These are phyloP conservation scores for Mycena epipterygia DNA, from an alignment of 768 basidiomycete species.

Conservation along the genomic window DNA sequence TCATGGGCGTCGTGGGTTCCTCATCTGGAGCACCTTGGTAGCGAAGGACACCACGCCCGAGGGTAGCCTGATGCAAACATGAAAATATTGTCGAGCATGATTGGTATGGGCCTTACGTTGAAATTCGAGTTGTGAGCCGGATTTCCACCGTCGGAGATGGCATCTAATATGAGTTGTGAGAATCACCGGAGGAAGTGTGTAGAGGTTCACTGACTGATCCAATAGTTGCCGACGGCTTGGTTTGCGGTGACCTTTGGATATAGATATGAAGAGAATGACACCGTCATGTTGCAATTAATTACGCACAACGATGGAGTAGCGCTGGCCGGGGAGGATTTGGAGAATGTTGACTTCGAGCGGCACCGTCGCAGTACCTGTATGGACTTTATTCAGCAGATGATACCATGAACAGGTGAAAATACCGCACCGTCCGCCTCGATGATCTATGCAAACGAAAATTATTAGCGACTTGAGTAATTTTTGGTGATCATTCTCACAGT, in stretches of 20 bases:
- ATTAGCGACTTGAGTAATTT: neutral
- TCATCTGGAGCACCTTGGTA: slow-evolving; percentile 50
- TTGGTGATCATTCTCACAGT: neutral
- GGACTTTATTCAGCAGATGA: neutral
- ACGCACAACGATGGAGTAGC: slow-evolving; percentile 58
- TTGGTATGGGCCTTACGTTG: slow-evolving; percentile 31
- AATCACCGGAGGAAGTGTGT: neutral
- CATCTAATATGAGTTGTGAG: neutral
- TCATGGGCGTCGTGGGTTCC: slow-evolving; percentile 48
- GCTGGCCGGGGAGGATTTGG: slow-evolving; percentile 60
- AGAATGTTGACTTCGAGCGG: slow-evolving; percentile 8
- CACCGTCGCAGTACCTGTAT: slow-evolving; percentile 39
- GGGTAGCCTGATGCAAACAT: slow-evolving; percentile 19
- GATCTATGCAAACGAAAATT: neutral
- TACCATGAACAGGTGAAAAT: neutral
- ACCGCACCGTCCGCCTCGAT: slow-evolving; percentile 17
- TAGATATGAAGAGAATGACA: neutral
- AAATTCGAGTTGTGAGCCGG: slow-evolving; percentile 45
- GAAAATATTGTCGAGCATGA: too few species aligned
- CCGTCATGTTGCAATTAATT: neutral
- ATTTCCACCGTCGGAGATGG: slow-evolving; percentile 43
- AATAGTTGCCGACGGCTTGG: slow-evolving; percentile 62
- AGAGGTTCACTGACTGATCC: slow-evolving; percentile 55
- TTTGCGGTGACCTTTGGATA: slow-evolving; percentile 50
- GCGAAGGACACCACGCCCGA: slow-evolving; percentile 51